Percentiles rank a stretch among this genome's conserved stretches.
Conservation (phyloP, 1,284 basidiomycete genomes). For the Limonomyces culmigenus region DNA sequence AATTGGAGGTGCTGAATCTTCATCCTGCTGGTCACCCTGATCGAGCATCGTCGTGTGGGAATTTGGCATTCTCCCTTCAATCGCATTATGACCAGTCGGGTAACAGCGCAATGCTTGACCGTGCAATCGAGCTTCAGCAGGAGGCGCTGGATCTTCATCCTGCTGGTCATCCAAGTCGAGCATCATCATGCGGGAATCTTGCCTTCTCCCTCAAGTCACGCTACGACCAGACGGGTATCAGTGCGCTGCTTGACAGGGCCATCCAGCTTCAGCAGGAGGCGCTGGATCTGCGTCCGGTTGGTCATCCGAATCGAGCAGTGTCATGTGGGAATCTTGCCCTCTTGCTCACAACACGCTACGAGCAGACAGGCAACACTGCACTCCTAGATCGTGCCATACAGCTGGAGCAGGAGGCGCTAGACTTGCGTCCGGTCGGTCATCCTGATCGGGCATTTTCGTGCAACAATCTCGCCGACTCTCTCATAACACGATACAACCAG, state of each 20-base stretch:
- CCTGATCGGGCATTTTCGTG: neutral
- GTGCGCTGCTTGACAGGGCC: neutral
- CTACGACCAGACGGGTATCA: no score
- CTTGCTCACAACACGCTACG: neutral
- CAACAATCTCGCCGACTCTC: conserved; percentile 1
- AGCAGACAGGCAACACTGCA: neutral
- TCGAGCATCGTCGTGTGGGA: no score
- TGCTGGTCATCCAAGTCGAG: no score
- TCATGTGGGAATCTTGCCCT: neutral
- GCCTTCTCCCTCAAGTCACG: no score
- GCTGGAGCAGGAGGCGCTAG: neutral
- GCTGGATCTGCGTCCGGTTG: neutral
- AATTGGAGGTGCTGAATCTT: no score
- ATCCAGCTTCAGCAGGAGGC: neutral
- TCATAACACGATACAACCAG: neutral
- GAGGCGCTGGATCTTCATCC: no score
- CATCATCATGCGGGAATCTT: no score
- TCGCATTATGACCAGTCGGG: no score
- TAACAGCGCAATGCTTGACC: no score
- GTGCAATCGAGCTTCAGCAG: no score
- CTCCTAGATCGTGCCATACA: neutral
- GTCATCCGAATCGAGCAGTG: neutral
- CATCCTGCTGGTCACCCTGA: no score
- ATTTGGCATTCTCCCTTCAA: no score
- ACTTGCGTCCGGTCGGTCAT: neutral